phyloP scores from a whole-genome alignment of 441 rosid species.

The Syzygium malaccense region DNA sequence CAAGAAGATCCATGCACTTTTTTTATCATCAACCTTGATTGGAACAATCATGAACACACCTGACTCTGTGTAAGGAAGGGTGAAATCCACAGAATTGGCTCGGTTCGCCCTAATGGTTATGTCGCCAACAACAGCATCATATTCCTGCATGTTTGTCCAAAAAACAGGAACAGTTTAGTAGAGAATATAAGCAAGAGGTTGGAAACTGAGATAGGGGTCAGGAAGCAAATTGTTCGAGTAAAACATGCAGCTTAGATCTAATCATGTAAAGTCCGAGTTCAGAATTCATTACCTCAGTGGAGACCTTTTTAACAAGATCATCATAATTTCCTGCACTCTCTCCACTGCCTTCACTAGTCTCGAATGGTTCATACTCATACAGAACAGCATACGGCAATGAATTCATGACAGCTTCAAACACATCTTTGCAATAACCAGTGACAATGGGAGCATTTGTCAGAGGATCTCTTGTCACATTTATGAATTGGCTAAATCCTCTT shows the following conservation, averaged over 20 bases:
- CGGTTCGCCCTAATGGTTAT: conserved; percentile 28
- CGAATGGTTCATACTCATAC: conserved; percentile 13
- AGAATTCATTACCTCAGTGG: conserved; percentile 14
- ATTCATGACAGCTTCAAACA: conserved; percentile 16
- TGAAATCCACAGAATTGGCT: conserved; percentile 27
- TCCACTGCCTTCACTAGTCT: conserved; percentile 1
- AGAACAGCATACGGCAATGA: conserved; percentile 6
- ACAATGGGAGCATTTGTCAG: neutral
- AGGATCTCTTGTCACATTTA: conserved; percentile 5
- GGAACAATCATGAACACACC: conserved; percentile 31
- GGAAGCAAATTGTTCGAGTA: neutral
- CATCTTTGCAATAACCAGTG: conserved; percentile 28
- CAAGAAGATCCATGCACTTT: conserved; percentile 33
- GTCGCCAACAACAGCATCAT: conserved; percentile 38
- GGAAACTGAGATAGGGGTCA: neutral
- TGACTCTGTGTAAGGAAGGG: conserved; percentile 28
- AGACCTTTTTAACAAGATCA: conserved; percentile 13
- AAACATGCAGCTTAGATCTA: neutral
- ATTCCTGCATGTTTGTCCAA: neutral
- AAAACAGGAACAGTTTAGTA: neutral
- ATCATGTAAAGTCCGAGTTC: neutral
- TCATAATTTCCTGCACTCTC: conserved; percentile 11
- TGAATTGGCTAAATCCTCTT: conserved; percentile 17
- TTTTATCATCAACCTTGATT: neutral
- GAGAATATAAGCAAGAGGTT: neutral